These are phyloP conservation scores for Cucumis cinereus DNA, from an alignment of 306 rosid genomes.

Conservation along the genomic window DNA sequence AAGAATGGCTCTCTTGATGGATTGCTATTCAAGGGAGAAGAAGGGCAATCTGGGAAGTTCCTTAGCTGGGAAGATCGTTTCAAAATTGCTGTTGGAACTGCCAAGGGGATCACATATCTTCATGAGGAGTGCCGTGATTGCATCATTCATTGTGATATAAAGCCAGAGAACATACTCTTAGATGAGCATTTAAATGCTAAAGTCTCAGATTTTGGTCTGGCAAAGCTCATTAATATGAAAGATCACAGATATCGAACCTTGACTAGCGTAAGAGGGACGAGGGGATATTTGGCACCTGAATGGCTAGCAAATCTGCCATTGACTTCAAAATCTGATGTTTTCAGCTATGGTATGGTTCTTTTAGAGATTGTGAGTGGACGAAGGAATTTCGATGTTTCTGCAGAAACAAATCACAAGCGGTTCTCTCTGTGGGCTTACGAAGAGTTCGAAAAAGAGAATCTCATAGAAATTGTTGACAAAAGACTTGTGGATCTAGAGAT, in stretches of 20 bases:
- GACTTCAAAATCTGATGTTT: constrained; percentile 68
- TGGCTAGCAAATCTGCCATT: constrained; percentile 79
- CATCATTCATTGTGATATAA: constrained; percentile 80
- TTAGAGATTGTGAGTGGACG: constrained; percentile 74
- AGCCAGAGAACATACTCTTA: constrained; percentile 81
- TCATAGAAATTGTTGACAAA: constrained; percentile 39
- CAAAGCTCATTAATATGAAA: constrained; percentile 46
- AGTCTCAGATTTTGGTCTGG: constrained; percentile 86
- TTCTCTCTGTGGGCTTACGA: constrained; percentile 69
- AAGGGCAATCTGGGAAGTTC: constrained; percentile 28
- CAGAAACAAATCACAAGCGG: constrained; percentile 44
- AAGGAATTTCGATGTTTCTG: constrained; percentile 63
- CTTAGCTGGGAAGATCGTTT: constrained; percentile 60
- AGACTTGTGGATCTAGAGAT: constrained; percentile 39
- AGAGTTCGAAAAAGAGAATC: constrained; percentile 58
- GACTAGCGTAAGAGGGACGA: constrained; percentile 63
- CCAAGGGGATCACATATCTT: constrained; percentile 80
- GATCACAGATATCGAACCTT: constrained; percentile 56
- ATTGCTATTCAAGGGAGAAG: constrained; percentile 33
- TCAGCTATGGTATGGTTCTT: constrained; percentile 77
- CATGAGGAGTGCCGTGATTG: constrained; percentile 88
- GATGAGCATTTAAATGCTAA: constrained; percentile 56
- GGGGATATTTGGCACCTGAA: constrained; percentile 85
- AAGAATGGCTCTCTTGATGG: constrained; percentile 65
- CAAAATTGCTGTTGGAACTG: constrained; percentile 61